Evolutionary conservation across 1,284 basidiomycete genomes (phyloP).

Genomic region (Tylopilus sp.): DNA sequence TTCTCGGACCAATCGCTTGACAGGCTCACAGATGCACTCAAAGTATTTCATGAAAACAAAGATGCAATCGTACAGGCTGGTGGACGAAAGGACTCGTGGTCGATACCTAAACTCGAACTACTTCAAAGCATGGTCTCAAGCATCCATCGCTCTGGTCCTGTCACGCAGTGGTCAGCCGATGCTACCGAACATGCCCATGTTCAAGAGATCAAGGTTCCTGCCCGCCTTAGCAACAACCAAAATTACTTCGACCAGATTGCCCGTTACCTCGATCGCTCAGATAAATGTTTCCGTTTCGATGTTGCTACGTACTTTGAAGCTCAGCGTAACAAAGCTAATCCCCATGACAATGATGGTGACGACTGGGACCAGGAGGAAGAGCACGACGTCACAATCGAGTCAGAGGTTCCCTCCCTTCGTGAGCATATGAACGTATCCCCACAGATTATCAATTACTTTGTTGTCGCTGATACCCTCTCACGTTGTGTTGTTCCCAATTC

Average conservation of each 20-base stretch:
- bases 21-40: not conserved
- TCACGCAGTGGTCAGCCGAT: conserved; percentile 6
- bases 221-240: conserved; percentile 3
- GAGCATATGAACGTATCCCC: no score
- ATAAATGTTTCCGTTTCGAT: not conserved
- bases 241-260: conserved; percentile 3
- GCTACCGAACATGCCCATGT: conserved; percentile 2
- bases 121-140: conserved; percentile 4
- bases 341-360: not conserved
- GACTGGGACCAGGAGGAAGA: not conserved
- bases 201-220: conserved; percentile 3
- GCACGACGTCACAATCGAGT: not conserved
- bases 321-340: no score
- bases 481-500: no score
- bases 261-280: not conserved
- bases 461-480: not conserved
- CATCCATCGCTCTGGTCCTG: not conserved
- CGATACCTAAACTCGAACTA: conserved; percentile 28
- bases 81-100: no score
- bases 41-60: conserved; percentile 19
- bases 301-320: not conserved
- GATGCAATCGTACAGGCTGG: conserved; percentile 10
- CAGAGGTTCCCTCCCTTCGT: no score
- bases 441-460: not conserved
- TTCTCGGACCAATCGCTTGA: conserved; percentile 6